Evolutionary conservation across 257 asterid genomes (phyloP), one percentile per base, ranked within the genome.

Genomic region (Pogostemon cablin): DNA sequence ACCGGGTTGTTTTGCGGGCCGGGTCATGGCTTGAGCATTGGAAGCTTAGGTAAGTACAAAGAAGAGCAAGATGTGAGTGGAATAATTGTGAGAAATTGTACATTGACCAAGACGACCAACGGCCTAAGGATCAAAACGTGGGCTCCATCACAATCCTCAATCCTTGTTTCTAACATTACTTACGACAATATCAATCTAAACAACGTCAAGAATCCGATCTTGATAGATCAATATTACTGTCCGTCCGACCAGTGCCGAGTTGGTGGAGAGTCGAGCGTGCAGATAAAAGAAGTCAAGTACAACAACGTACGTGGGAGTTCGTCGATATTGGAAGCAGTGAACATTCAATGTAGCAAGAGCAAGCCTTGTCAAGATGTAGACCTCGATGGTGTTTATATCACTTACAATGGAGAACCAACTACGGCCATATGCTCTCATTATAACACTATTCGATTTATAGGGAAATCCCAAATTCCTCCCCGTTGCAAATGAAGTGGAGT

Each of bases 11-110:
- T 9, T 1, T 88, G 96, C 32, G 96, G 96, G 3, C 92, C 96
- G 2, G 92, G 92, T 12, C 95, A 88, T 9, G 95, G 91, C 4
- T 81, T 85, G 3, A 85, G 93, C 81, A 71, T 84, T 12, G 90
- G 93, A 5, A 83, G 88, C 81, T 54, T 88, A 4, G 91, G 96
- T 0, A 73, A 39, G 42, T 62, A 61, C 63, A 10, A 38, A 2
- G 39, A 8, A 0, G 67, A 74, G 12, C 39, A 82, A 42, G 52
- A 61, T 2, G 91, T 85, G 6, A 62, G 54, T 10, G 85, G 69
- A 3, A 69, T 88, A 6, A 64, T 34, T 0, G 81, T 81, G 1
- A n/a, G 17, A 54, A 74, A 81, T 10, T 75, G 87, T 67, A 74
- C 50, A 0, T 73, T 88, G 11, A 61, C 3, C 4, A 48, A 56